These are phyloP conservation scores for Saccharomyces jurei DNA, from an alignment of 805 yeast genomes.

Conservation along the genomic window DNA sequence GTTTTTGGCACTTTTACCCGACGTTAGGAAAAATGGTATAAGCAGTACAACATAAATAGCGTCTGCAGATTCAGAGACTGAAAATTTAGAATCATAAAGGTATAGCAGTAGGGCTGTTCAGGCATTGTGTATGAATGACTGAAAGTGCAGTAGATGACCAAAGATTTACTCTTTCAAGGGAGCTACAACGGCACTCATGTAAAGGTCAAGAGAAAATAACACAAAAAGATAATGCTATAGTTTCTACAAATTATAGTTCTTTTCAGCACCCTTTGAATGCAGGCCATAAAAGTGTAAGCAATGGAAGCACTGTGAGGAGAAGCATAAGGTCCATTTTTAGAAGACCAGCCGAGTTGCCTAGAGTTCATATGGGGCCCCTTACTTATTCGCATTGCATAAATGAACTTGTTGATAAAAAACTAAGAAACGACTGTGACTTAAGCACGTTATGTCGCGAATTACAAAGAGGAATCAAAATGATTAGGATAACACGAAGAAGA, in stretches of 20 bases:
- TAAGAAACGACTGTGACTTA: constrained; percentile 2
- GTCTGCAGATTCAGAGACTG: not conserved
- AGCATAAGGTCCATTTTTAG: constrained; percentile 10
- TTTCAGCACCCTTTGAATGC: not conserved
- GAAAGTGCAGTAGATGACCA: not conserved
- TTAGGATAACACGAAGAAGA: constrained; percentile 27
- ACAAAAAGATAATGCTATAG: not conserved
- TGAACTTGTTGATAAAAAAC: constrained; percentile 4
- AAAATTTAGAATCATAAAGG: not conserved
- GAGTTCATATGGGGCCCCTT: constrained; percentile 17
- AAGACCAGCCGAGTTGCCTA: constrained; percentile 11
- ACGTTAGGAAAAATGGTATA: not conserved
- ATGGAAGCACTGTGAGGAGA: constrained; percentile 3
- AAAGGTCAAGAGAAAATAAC: not conserved
- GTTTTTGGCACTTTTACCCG: not conserved
- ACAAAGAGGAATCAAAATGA: constrained; percentile 19
- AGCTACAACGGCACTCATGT: not conserved
- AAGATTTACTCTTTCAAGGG: not conserved
- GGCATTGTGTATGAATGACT: not conserved
- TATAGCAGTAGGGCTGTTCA: not conserved
- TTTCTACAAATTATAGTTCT: not conserved
- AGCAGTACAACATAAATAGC: not conserved
- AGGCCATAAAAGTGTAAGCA: not conserved
- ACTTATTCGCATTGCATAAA: constrained; percentile 18
- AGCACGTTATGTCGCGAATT: constrained; percentile 6